Evolutionary conservation across 192 early-diverging fungal species (phyloP), one percentile per base, ranked within the genome.

Genomic region (Coemansia sp.): DNA sequence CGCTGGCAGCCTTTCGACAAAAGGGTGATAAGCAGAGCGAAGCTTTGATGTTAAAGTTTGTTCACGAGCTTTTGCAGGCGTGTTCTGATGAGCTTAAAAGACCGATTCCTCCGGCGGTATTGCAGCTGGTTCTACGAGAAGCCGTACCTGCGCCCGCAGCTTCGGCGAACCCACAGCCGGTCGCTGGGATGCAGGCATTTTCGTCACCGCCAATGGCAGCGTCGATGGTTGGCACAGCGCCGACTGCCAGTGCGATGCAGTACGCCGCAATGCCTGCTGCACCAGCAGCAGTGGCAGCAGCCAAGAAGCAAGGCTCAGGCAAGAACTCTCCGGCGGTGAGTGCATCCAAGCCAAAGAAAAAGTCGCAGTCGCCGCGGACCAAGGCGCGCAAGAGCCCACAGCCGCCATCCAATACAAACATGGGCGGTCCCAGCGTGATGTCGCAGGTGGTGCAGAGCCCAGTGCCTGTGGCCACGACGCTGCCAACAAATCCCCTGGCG

Each of bases 341-440:
- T 16, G 65, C 60, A 16, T 23, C 70, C 18, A 78, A 73, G 57
- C 59, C 66, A 12, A 79, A 79, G 47, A 79, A 79, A 49, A 80
- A 80, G 60, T 74, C 77, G 2, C 71, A 74, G 55, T 74, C 77
- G n/a, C 77, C 77, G 11, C 67, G 68, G 41, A 71, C 76, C 19
- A 79, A 79, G 64, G 11, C 71, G 8, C 76, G 71, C 43, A 79
- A 70, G 61, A 61, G 47, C 32, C 29, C 76, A 16, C 67, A 53
- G 14, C 57, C 52, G 1, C 59, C 47, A 19, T 10, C 61, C 47
- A 43, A 39, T 22, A 3, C 61, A 2, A 54, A 54, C 7, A 23
- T 27, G 14, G 35, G 37, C 3, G 27, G 49, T 0, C 23, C 60
- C 3, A 50, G 32, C 9, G 19, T 51, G 1, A 14, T 20, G n/a